phyloP scores from a whole-genome alignment of 306 rosid genomes.

The Acacia acuminata region DNA sequence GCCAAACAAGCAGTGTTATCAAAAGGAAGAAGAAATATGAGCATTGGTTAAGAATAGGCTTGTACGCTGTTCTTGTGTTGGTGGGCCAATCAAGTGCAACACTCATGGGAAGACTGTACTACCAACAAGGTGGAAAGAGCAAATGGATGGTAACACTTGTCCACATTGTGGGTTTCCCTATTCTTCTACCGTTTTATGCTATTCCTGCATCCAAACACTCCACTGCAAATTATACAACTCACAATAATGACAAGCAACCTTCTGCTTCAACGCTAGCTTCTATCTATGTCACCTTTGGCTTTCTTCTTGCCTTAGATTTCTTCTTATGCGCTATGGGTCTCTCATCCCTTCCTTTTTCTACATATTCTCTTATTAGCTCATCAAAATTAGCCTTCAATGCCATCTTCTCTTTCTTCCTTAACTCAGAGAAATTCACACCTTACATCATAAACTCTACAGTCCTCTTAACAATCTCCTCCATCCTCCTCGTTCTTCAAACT shows the following conservation, averaged over 20 bases:
- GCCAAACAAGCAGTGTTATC: too few relatives aligned
- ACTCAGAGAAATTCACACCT: conserved; percentile 52
- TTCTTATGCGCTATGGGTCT: conserved; percentile 45
- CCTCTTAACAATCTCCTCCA: conserved; percentile 54
- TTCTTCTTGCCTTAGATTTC: conserved; percentile 33
- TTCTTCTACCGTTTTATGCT: conserved; percentile 38
- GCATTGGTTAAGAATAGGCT: conserved; percentile 32
- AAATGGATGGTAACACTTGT: background rate
- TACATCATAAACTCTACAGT: conserved; percentile 50
- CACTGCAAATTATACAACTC: background rate
- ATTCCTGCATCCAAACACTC: conserved; percentile 26
- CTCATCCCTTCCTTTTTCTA: conserved; percentile 51
- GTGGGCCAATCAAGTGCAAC: background rate
- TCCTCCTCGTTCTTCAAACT: conserved; percentile 40
- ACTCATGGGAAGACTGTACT: conserved; percentile 3
- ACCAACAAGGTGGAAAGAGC: background rate
- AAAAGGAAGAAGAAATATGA: too few relatives aligned
- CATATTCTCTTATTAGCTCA: conserved; percentile 48
- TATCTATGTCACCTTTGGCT: conserved; percentile 39
- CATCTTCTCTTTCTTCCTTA: conserved; percentile 59
- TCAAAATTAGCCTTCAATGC: conserved; percentile 61
- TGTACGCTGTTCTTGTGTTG: conserved; percentile 26
- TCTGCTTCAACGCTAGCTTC: too few relatives aligned
- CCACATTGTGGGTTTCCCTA: background rate
- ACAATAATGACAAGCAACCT: conserved; percentile 13